Evolutionary conservation across 495 filamentous ascomycete genomes (phyloP).

Genomic region (Pyrenopolyporus hunteri): DNA sequence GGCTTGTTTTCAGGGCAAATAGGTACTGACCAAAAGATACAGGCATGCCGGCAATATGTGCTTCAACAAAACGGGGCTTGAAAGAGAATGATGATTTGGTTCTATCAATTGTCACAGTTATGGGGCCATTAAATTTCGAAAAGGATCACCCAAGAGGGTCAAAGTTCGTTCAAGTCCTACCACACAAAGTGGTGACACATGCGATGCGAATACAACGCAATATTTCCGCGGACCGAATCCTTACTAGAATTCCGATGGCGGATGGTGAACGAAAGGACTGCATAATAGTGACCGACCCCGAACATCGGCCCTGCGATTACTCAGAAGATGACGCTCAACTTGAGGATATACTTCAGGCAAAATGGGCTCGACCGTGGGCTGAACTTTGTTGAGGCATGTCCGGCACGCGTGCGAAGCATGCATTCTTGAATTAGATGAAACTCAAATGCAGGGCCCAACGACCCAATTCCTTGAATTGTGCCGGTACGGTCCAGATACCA

Average conservation of each 20-base stretch:
- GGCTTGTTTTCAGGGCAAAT: not conserved
- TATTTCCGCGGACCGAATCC: slow-evolving; percentile 25
- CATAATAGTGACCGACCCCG: slow-evolving; percentile 15
- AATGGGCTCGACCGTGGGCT: slow-evolving; percentile 12
- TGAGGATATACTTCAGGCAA: slow-evolving; percentile 20
- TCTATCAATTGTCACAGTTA: not conserved
- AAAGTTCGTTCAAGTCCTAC: slow-evolving; percentile 10
- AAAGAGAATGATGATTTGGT: slow-evolving; percentile 8
- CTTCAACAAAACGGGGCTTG: slow-evolving; percentile 43
- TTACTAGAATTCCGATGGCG: slow-evolving; percentile 2
- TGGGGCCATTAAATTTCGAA: slow-evolving; percentile 15
- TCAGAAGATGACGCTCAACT: slow-evolving; percentile 15
- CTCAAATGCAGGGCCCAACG: slow-evolving; percentile 20
- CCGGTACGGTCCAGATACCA: slow-evolving; percentile 7
- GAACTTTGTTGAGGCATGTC: slow-evolving; percentile 13
- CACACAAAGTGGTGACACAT: slow-evolving; percentile 18
- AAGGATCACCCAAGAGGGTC: slow-evolving; percentile 17
- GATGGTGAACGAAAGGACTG: slow-evolving; percentile 14
- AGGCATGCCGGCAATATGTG: slow-evolving; percentile 58
- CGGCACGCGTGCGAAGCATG: slow-evolving; percentile 9
- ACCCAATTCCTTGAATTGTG: slow-evolving; percentile 9
- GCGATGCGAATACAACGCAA: slow-evolving; percentile 14
- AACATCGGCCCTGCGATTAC: slow-evolving; percentile 26
- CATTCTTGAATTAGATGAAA: slow-evolving; percentile 26
- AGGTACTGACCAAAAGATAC: slow-evolving; percentile 34